Evolutionary conservation across 805 yeast species (phyloP).

Genomic region (Yarrowia hollandica): DNA sequence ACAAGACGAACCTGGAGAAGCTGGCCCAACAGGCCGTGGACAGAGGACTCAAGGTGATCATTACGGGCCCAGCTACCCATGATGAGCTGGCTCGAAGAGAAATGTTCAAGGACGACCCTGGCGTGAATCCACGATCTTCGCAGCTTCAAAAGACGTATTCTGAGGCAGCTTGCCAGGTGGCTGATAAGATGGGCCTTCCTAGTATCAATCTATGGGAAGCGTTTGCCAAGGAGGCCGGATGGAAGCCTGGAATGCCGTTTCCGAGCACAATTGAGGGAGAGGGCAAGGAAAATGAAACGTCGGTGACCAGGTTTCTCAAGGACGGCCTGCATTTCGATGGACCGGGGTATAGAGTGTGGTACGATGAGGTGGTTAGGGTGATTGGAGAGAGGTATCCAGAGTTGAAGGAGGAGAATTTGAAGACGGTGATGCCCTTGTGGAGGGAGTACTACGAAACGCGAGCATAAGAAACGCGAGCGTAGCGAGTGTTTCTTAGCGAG

Average conservation of each 20-base stretch:
- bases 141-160: conserved; percentile 52
- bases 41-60: conserved; percentile 52
- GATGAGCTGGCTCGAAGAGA: conserved; percentile 36
- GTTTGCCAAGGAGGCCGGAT: conserved; percentile 47
- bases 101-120: conserved; percentile 34
- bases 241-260: conserved; percentile 41
- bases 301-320: conserved; percentile 40
- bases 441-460: conserved; percentile 13
- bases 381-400: conserved; percentile 53
- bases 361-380: conserved; percentile 45
- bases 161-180: conserved; percentile 50
- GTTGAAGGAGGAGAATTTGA: conserved; percentile 32
- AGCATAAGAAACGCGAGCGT: too few species aligned
- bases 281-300: conserved; percentile 19
- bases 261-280: conserved; percentile 34
- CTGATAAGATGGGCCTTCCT: conserved; percentile 52
- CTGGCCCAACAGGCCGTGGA: conserved; percentile 47
- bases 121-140: conserved; percentile 50
- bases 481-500: too few species aligned
- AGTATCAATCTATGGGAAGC: conserved; percentile 56
- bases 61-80: conserved; percentile 64
- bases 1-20: conserved; percentile 48
- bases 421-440: conserved; percentile 40
- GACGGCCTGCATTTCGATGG: conserved; percentile 67
- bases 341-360: conserved; percentile 53